Conservation (phyloP, 225 moss, liverwort and hornwort species). For the Climacium dendroides region DNA sequence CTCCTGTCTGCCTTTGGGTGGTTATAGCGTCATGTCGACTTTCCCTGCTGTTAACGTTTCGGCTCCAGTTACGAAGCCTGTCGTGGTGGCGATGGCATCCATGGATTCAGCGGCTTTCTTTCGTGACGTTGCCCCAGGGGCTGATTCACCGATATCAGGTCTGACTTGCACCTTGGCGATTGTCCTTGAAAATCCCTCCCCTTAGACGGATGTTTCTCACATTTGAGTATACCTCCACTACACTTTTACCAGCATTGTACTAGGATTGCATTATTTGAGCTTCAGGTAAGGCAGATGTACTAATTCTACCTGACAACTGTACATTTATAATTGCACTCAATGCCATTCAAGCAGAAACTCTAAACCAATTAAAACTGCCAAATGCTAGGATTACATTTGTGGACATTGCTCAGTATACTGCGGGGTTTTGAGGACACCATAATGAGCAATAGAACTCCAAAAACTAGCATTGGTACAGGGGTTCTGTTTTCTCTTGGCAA, state of each 20-base stretch:
- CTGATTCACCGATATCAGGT: constrained; percentile 86
- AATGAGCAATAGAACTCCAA: neutral
- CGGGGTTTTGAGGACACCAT: neutral
- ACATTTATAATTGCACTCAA: neutral
- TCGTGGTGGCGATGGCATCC: constrained; percentile 68
- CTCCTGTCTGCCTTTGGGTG: constrained; percentile 85
- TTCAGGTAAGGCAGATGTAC: neutral
- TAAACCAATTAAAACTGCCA: neutral
- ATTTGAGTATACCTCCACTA: neutral
- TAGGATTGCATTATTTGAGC: neutral
- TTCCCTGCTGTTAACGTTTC: constrained; percentile 60
- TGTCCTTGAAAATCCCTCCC: neutral
- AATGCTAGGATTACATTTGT: neutral
- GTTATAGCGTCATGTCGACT: constrained; percentile 89
- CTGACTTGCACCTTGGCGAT: neutral
- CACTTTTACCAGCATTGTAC: neutral
- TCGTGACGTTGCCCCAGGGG: constrained; percentile 75
- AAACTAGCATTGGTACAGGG: neutral
- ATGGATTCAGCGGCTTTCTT: constrained; percentile 93
- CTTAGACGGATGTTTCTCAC: neutral
- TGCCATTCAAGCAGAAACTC: neutral
- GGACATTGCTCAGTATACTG: neutral
- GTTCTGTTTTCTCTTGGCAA: neutral
- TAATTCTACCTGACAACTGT: neutral
- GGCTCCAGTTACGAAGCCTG: constrained; percentile 44